Evolutionary conservation across 1,139 yeast species (phyloP), one percentile per base, ranked within the genome.

Genomic region (Blastobotrys persicus): DNA sequence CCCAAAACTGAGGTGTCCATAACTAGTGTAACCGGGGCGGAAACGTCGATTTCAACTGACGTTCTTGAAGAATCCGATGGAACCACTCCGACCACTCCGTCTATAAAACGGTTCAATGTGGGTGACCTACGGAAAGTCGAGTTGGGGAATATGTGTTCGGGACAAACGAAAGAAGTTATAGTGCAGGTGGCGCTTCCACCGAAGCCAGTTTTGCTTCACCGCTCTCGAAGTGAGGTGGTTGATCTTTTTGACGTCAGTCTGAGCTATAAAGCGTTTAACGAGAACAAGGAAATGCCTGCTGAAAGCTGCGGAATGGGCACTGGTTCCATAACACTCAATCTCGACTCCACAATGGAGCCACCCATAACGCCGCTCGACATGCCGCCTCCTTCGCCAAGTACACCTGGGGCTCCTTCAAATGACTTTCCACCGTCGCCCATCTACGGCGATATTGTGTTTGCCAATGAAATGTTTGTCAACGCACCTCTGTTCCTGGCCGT

Each of bases 111-210:
- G 18, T 50, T 46, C 44, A 45, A 43, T 32, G 50, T 53, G 14
- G 23, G 31, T 31, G 41, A 47, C 31, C 42, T 47, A 13, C 44
- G 45, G 17, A 44, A 32, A 11, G 42, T 59, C 16, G 47, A 53
- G 3, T 46, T 59, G 7, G 61, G 61, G 5, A 45, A 50, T 19
- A 42, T 59, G 45, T 41, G 53, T 13, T 55, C 57, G 4, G 58
- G 59, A 9, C 57, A 59, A 32, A 50, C 53, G 1, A 42, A 54
- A 14, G 49, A 55, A 2, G 53, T 57, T 32, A 31, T 59, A 17
- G 56, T 58, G 1, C 62, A 59, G 41, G 56, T 50, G 2, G 50
- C 54, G n/a, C 51, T 51, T 11, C 53, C 49, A 11, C 56, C 49
- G 18, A 19, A 39, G 38, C 31, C 31, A 35, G 44, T 47, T 12